Percentiles rank a stretch among this genome's conserved stretches.
Evolutionary conservation across 2,329 filamentous ascomycete species (phyloP).

Genomic region (Aspergillus aculeatinus): DNA sequence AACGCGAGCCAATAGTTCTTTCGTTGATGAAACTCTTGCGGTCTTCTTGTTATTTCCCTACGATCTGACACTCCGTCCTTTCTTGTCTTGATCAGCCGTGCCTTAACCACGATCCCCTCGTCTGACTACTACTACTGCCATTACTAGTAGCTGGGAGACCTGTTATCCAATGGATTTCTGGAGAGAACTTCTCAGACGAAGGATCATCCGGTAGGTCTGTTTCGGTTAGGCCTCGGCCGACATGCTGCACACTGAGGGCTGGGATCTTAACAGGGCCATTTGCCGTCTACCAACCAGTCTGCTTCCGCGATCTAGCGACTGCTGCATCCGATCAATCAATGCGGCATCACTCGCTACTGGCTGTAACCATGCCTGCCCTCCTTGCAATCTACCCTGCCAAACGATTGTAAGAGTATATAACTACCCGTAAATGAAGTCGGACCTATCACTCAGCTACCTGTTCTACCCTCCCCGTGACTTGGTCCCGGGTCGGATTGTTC

Average conservation of each 20-base stretch:
- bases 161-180: slow-evolving; percentile 13
- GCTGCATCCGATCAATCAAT: background rate
- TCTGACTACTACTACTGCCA: background rate
- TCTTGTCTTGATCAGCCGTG: background rate
- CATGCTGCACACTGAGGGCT: slow-evolving; percentile 13
- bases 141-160: background rate
- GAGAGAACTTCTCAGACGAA: background rate
- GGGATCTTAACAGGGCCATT: slow-evolving; percentile 9
- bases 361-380: background rate
- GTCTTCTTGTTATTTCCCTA: slow-evolving; percentile 3
- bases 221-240: slow-evolving; percentile 18
- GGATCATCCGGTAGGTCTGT: slow-evolving; percentile 16
- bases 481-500: background rate
- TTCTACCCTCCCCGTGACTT: background rate
- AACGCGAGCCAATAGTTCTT: slow-evolving; percentile 14
- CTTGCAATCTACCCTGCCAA: background rate
- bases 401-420: background rate
- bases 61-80: background rate
- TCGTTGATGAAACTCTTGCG: slow-evolving; percentile 2
- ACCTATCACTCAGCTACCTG: too few species aligned
- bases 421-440: background rate
- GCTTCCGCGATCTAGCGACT: background rate
- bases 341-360: background rate
- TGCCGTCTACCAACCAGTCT: background rate
- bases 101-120: background rate